phyloP scores from a whole-genome alignment of 2,329 filamentous ascomycete genomes.

The Pyrenochaeta sp. region DNA sequence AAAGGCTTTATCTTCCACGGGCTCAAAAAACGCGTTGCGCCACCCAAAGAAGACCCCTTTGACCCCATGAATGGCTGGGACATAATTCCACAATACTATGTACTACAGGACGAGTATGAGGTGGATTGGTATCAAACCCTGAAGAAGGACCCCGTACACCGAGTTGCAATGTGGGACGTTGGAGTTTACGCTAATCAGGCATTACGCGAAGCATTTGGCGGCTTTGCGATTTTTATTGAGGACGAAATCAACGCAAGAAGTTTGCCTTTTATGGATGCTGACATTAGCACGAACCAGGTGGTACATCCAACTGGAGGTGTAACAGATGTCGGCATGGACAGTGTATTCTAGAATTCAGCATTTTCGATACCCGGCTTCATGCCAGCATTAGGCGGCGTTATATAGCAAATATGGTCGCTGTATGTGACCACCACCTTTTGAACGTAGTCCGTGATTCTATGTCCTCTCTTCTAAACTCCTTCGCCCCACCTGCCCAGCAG shows the following conservation, averaged over 20 bases:
- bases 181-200: slow-evolving; percentile 82
- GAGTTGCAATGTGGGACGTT: slow-evolving; percentile 84
- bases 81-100: slow-evolving; percentile 72
- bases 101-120: slow-evolving; percentile 73
- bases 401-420: background rate
- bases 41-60: slow-evolving; percentile 76
- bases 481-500: slow-evolving; percentile 24
- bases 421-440: background rate
- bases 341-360: slow-evolving; percentile 47
- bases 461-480: slow-evolving; percentile 24
- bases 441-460: background rate
- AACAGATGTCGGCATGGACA: slow-evolving; percentile 60
- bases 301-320: slow-evolving; percentile 65
- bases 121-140: slow-evolving; percentile 76
- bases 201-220: slow-evolving; percentile 88
- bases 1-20: slow-evolving; percentile 75
- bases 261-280: slow-evolving; percentile 42
- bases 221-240: slow-evolving; percentile 84
- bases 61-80: slow-evolving; percentile 85
- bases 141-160: slow-evolving; percentile 70
- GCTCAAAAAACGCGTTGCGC: slow-evolving; percentile 70
- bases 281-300: slow-evolving; percentile 45
- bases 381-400: slow-evolving; percentile 41
- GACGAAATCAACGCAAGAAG: slow-evolving; percentile 68
- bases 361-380: slow-evolving; percentile 45